Percentiles rank a stretch among this genome's conserved stretches.
These are phyloP conservation scores for Kondoa malvinella DNA, from an alignment of 768 basidiomycete species.

Conservation along the genomic window DNA sequence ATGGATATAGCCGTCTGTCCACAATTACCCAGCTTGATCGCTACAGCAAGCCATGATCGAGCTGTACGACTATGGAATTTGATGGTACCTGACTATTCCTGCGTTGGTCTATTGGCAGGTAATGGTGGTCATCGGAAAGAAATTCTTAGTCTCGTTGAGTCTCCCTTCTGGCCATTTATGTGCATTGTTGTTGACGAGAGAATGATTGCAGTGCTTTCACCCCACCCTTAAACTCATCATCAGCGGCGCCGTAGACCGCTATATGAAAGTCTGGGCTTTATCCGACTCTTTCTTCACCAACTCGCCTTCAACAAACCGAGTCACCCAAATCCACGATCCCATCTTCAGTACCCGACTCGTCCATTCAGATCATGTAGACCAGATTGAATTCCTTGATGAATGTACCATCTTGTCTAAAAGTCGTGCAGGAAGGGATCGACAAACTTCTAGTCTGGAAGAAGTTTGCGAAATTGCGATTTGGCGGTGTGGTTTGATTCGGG, in stretches of 20 bases:
- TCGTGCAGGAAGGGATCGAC: neutral
- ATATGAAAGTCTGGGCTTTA: constrained; percentile 4
- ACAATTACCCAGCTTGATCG: neutral
- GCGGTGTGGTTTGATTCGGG: neutral
- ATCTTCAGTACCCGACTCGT: neutral
- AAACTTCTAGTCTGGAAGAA: neutral
- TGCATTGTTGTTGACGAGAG: neutral
- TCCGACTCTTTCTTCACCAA: neutral
- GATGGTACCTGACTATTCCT: neutral
- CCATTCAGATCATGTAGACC: neutral
- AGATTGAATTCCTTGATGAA: neutral
- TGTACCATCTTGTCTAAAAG: neutral
- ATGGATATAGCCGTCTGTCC: neutral
- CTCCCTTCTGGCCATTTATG: neutral
- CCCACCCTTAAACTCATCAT: neutral
- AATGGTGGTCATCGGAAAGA: neutral
- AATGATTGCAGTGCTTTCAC: neutral
- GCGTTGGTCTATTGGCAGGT: constrained; percentile 1
- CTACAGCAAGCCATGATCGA: neutral
- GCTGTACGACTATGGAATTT: constrained; percentile 1
- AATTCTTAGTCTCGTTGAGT: neutral
- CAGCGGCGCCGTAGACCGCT: neutral
- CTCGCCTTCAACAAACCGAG: neutral
- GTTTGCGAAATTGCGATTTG: neutral
- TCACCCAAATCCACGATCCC: neutral